Evolutionary conservation across 208 protist genomes (phyloP).

Genomic region (Leishmania guyanensis): DNA sequence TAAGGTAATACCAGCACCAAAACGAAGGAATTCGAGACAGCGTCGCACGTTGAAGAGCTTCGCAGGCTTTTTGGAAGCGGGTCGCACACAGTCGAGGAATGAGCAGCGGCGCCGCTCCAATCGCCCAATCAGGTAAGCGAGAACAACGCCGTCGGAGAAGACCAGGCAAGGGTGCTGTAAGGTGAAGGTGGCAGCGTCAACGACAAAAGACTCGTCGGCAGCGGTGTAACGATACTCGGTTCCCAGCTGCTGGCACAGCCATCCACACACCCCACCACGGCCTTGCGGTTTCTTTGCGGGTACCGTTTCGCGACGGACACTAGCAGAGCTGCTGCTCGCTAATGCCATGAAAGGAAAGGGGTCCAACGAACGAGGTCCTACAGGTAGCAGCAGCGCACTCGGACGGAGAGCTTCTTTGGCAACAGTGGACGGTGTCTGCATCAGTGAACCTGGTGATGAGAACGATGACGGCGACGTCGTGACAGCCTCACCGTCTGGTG

Average conservation of each 20-base stretch:
- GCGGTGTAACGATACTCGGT: constrained; percentile 49
- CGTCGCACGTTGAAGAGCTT: constrained; percentile 79
- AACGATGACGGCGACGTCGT: background rate
- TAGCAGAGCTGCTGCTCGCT: background rate
- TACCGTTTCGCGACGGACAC: background rate
- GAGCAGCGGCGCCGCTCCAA: constrained; percentile 71
- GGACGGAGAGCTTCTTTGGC: background rate
- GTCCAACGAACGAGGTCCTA: background rate
- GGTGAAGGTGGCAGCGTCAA: constrained; percentile 12
- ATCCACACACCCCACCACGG: constrained; percentile 26
- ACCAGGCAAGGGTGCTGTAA: constrained; percentile 34
- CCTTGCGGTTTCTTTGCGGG: background rate
- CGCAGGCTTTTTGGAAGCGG: constrained; percentile 46
- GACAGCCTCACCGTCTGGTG: constrained; percentile 22
- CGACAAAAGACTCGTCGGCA: constrained; percentile 48
- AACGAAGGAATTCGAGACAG: constrained; percentile 68
- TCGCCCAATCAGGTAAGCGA: constrained; percentile 57
- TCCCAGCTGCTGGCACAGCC: constrained; percentile 55
- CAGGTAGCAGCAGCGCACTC: background rate
- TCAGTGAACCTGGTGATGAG: background rate
- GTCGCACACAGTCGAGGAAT: constrained; percentile 62
- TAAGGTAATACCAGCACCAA: constrained; percentile 39
- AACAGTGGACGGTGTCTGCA: constrained; percentile 6
- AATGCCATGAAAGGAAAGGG: no score
- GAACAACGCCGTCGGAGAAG: constrained; percentile 80